Evolutionary conservation across 306 rosid species (phyloP).

Genomic region (Astragalus membranaceus): DNA sequence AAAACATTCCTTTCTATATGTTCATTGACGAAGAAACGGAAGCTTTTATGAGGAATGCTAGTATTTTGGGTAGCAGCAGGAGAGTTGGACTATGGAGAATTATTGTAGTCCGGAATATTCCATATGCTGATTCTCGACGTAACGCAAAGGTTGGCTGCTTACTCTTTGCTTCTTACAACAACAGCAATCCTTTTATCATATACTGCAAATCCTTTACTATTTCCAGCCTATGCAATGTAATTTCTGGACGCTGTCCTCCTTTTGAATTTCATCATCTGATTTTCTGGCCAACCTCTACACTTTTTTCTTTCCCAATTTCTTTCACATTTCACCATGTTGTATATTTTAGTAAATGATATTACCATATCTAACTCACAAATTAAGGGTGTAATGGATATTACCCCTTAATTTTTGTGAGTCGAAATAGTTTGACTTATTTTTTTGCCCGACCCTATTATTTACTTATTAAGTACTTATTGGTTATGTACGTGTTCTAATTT

Average conservation of each 20-base stretch:
- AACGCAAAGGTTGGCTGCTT: conserved; percentile 79
- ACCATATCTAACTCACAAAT: no score
- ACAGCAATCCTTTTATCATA: background rate
- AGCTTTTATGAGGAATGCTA: conserved; percentile 66
- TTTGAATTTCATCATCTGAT: background rate
- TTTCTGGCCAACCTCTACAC: background rate
- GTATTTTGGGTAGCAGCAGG: conserved; percentile 57
- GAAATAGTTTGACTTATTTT: no score
- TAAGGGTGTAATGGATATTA: no score
- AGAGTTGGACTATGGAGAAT: conserved; percentile 90
- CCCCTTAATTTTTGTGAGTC: no score
- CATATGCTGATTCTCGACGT: conserved; percentile 84
- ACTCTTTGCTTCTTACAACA: background rate
- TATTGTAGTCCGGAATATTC: conserved; percentile 69
- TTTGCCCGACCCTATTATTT: no score
- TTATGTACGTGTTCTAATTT: no score
- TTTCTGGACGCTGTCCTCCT: background rate
- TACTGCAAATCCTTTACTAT: background rate
- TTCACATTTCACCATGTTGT: background rate
- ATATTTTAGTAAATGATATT: no score
- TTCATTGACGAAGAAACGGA: conserved; percentile 92
- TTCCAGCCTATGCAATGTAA: background rate
- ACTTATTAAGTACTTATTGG: no score
- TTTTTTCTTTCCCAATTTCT: background rate
- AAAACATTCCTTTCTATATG: conserved; percentile 75